Evolutionary conservation across 768 basidiomycete genomes (phyloP).

Genomic region (Boletus huronensis): DNA sequence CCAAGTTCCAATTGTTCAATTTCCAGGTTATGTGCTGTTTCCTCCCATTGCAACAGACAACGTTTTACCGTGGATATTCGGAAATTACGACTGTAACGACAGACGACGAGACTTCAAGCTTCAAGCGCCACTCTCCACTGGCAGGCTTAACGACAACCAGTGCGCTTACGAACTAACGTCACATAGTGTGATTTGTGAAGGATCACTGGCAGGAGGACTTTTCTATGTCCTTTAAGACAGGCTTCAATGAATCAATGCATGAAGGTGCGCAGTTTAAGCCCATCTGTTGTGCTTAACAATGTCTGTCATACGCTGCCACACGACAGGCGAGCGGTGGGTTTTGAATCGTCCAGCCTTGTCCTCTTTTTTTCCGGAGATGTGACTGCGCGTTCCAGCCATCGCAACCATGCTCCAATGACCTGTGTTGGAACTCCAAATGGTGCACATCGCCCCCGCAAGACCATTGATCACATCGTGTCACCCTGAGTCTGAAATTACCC

Average conservation of each 20-base stretch:
- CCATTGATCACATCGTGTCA: not conserved
- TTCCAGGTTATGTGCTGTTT: not conserved
- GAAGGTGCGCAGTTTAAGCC: not conserved
- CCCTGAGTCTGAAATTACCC: not conserved
- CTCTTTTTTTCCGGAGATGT: not conserved
- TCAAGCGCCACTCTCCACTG: not conserved
- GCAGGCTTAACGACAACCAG: not conserved
- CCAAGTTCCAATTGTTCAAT: not conserved
- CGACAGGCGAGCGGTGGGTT: not conserved
- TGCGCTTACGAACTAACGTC: not conserved
- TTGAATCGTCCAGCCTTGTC: not conserved
- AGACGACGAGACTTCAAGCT: not conserved
- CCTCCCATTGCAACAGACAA: not conserved
- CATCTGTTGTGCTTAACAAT: not conserved
- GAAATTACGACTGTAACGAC: not conserved
- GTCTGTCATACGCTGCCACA: not conserved
- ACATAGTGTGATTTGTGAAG: not conserved
- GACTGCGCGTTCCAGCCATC: not conserved
- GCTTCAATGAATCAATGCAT: not conserved
- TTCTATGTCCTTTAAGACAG: not conserved
- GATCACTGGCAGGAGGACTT: too few relatives aligned
- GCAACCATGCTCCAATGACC: not conserved
- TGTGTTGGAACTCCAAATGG: not conserved
- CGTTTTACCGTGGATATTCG: not conserved
- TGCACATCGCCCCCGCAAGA: not conserved